A percentile compares a stretch with the other conserved stretches of the same genome.
These are phyloP conservation scores for Myriosclerotinia curreyana DNA, from an alignment of 2,329 filamentous ascomycete genomes.

Conservation along the genomic window DNA sequence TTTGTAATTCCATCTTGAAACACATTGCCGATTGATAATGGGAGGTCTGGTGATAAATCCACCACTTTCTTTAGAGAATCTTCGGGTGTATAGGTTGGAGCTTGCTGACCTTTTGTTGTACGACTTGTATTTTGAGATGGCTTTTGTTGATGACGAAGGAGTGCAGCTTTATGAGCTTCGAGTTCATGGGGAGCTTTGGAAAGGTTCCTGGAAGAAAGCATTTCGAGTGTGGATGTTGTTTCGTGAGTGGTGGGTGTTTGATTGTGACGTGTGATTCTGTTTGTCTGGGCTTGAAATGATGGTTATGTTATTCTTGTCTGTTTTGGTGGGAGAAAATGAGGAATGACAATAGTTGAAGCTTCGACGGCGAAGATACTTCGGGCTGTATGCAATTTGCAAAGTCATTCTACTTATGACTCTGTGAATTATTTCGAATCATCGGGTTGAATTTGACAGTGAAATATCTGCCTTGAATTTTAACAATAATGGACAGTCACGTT, in stretches of 20 bases:
- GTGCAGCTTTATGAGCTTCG: background rate
- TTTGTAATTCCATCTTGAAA: slow-evolving; percentile 1
- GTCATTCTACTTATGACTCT: background rate
- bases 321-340: background rate
- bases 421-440: background rate
- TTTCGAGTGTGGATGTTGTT: background rate
- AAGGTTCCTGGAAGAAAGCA: background rate
- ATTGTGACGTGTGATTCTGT: background rate
- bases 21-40: background rate
- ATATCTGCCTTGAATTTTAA: background rate
- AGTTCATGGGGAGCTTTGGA: background rate
- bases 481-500: background rate
- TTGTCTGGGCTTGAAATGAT: background rate
- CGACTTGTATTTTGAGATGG: background rate
- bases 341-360: background rate
- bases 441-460: background rate
- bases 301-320: background rate
- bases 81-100: background rate
- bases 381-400: too few species aligned
- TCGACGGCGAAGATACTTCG: background rate
- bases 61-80: background rate
- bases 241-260: background rate
- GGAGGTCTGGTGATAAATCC: background rate
- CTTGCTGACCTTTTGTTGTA: too few species aligned
- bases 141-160: background rate